Evolutionary conservation across 1,139 yeast species (phyloP).

Genomic region (Yamadazyma triangularis): DNA sequence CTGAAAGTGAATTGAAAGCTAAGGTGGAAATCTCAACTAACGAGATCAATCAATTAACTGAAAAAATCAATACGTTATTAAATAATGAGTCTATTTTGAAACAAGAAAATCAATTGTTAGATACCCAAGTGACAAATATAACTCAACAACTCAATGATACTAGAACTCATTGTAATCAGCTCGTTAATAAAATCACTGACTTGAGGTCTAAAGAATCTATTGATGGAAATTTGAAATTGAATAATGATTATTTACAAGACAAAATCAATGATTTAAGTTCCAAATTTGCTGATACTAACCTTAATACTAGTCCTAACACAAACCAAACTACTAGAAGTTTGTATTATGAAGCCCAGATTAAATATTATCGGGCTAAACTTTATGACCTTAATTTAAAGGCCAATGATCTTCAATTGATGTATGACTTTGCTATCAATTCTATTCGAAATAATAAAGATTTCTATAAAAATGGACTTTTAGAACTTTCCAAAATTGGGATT

Average conservation of each 20-base stretch:
- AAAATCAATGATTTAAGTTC: conserved; percentile 10
- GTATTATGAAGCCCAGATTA: conserved; percentile 20
- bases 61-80: conserved; percentile 10
- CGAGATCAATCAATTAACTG: conserved; percentile 6
- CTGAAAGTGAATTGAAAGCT: conserved; percentile 2
- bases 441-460: conserved; percentile 40
- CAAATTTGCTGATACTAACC: conserved; percentile 6
- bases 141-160: conserved; percentile 22
- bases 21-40: conserved; percentile 4
- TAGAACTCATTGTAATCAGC: conserved; percentile 25
- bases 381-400: conserved; percentile 34
- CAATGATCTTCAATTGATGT: conserved; percentile 50
- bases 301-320: conserved; percentile 4
- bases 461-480: conserved; percentile 37
- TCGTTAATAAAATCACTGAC: conserved; percentile 27
- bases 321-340: conserved; percentile 9
- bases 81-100: conserved; percentile 15
- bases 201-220: conserved; percentile 6
- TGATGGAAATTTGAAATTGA: conserved; percentile 4
- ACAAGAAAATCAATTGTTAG: conserved; percentile 19
- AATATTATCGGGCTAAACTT: conserved; percentile 35
- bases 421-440: conserved; percentile 43
- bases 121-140: conserved; percentile 16
- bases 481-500: conserved; percentile 44
- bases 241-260: conserved; percentile 5